Evolutionary conservation across 2,329 filamentous ascomycete genomes (phyloP).

Genomic region (Emericellopsis cladophorae): DNA sequence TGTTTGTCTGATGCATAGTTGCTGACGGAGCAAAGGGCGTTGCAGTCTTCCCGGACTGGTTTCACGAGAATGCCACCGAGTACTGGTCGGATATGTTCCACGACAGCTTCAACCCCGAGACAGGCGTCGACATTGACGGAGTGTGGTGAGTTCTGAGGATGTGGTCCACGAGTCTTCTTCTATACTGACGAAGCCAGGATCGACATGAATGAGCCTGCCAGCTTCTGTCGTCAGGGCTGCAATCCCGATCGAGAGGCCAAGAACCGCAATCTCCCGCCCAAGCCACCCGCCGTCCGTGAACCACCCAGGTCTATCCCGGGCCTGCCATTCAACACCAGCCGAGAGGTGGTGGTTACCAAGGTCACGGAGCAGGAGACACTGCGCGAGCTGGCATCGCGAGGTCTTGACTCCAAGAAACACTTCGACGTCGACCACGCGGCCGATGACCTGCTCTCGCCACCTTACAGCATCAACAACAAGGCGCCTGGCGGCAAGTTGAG

Average conservation of each 20-base stretch:
- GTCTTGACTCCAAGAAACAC: background rate
- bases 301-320: conserved; percentile 54
- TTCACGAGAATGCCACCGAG: conserved; percentile 46
- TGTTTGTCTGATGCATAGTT: too few relatives aligned
- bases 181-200: conserved; percentile 22
- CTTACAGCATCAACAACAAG: conserved; percentile 20
- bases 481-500: conserved; percentile 46
- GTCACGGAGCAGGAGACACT: conserved; percentile 1
- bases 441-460: conserved; percentile 19
- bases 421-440: background rate
- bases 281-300: conserved; percentile 47
- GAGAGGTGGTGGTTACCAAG: background rate
- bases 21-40: conserved; percentile 22
- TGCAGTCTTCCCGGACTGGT: conserved; percentile 67
- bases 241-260: conserved; percentile 11
- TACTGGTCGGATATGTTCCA: conserved; percentile 63
- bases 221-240: conserved; percentile 11
- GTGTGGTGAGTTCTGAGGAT: conserved; percentile 35
- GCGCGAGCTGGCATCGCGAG: background rate
- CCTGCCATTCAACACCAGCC: conserved; percentile 36
- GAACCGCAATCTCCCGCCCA: conserved; percentile 34
- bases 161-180: too few relatives aligned
- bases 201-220: conserved; percentile 45
- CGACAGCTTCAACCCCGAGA: conserved; percentile 48
- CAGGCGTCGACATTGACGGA: conserved; percentile 63